These are phyloP conservation scores for Podaxis carcinomalis DNA, from an alignment of 768 basidiomycete genomes.

Conservation along the genomic window DNA sequence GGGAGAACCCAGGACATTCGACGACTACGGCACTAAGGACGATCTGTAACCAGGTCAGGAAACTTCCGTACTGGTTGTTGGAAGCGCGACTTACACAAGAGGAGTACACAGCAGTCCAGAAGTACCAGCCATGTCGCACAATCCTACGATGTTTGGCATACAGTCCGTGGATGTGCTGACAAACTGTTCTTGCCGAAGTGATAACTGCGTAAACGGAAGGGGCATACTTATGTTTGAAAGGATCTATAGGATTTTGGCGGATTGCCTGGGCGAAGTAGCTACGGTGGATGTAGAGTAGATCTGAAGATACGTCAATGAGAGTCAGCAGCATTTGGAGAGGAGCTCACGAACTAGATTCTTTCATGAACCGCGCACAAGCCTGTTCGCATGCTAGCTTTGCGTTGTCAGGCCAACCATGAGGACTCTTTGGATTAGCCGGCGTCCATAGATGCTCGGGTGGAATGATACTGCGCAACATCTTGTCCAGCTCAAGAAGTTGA, in stretches of 20 bases:
- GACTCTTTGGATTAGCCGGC: slow-evolving; percentile 28
- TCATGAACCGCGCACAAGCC: slow-evolving; percentile 33
- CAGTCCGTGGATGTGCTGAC: slow-evolving; percentile 36
- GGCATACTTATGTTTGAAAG: slow-evolving; percentile 39
- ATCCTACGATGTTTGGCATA: slow-evolving; percentile 30
- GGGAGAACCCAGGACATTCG: slow-evolving; percentile 39
- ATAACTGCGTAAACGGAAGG: slow-evolving; percentile 40
- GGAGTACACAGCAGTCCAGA: slow-evolving; percentile 48
- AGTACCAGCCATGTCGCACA: slow-evolving; percentile 38
- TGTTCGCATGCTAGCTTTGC: slow-evolving; percentile 37
- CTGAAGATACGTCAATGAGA: slow-evolving; percentile 18
- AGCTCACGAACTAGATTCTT: slow-evolving; percentile 41
- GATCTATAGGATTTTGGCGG: slow-evolving; percentile 34
- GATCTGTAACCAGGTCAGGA: slow-evolving; percentile 30
- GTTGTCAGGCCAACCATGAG: slow-evolving; percentile 36
- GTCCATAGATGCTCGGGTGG: slow-evolving; percentile 40
- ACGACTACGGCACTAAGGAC: slow-evolving; percentile 42
- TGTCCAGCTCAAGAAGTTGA: slow-evolving; percentile 44
- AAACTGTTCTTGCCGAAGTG: slow-evolving; percentile 36
- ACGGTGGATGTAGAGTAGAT: slow-evolving; percentile 43
- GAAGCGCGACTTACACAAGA: slow-evolving; percentile 35
- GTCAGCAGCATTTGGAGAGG: neutral
- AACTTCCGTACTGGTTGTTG: neutral
- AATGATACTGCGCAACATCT: slow-evolving; percentile 45
- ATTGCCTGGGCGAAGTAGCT: slow-evolving; percentile 47